Evolutionary conservation across 257 asterid species (phyloP).

Genomic region (Nicotiana benthamiana): DNA sequence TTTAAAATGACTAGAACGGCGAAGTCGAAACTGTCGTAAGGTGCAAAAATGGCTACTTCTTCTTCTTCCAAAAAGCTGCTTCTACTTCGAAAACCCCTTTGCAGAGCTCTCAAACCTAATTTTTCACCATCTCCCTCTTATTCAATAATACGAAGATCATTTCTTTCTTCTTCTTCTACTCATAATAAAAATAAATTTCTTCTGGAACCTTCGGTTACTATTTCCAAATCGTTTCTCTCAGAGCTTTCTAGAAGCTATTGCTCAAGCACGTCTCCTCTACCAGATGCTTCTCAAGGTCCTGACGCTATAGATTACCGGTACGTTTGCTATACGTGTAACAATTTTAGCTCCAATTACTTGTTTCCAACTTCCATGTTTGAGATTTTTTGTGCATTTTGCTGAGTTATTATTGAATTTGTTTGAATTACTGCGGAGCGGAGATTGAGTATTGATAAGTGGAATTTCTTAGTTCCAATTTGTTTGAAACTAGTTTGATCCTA

Average conservation of each 20-base stretch:
- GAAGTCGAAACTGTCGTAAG: not conserved
- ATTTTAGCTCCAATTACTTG: not conserved
- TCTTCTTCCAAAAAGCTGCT: constrained; percentile 2
- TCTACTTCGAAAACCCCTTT: constrained; percentile 26
- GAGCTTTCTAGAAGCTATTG: constrained; percentile 18
- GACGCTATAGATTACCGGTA: constrained; percentile 53
- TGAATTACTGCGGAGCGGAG: not conserved
- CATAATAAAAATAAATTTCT: not conserved
- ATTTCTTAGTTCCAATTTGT: not conserved
- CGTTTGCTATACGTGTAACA: not conserved
- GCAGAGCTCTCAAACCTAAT: constrained; percentile 22
- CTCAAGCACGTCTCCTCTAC: constrained; percentile 34
- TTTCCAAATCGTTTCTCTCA: constrained; percentile 1
- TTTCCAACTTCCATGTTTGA: not conserved
- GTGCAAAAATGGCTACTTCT: constrained; percentile 28
- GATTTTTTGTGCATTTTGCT: not conserved
- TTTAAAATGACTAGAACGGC: not conserved
- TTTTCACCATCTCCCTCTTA: constrained; percentile 14
- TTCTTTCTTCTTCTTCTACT: not conserved
- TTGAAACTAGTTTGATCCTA: not conserved
- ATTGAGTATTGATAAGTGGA: not conserved
- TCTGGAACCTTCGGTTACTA: constrained; percentile 20
- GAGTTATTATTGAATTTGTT: not conserved
- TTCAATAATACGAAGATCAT: not conserved
- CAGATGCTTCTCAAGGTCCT: constrained; percentile 37